A percentile compares a stretch with the other conserved stretches of the same genome.
phyloP scores from a whole-genome alignment of 768 basidiomycete genomes.

The Myochromella boudieri region DNA sequence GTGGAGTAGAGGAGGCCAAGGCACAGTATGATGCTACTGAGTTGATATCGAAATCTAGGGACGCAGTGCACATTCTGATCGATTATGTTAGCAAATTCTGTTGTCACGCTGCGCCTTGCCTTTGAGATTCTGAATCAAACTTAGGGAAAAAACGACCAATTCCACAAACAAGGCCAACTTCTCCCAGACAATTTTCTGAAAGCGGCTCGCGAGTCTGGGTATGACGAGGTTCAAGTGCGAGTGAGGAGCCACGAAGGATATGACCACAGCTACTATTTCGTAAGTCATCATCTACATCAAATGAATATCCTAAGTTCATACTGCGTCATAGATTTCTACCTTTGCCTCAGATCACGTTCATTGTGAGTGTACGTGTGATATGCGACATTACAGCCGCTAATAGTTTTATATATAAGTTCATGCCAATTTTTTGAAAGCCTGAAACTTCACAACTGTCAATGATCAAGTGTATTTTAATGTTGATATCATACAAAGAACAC shows the following conservation, averaged over 20 bases:
- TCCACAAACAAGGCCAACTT: slow-evolving; percentile 84
- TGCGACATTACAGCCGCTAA: slow-evolving; percentile 12
- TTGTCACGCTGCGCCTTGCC: neutral
- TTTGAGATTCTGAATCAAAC: neutral
- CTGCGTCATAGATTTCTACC: slow-evolving; percentile 68
- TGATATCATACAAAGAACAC: slow-evolving; percentile 11
- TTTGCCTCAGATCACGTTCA: slow-evolving; percentile 89
- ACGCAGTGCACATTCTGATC: slow-evolving; percentile 75
- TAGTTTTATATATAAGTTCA: slow-evolving; percentile 58
- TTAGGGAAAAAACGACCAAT: slow-evolving; percentile 80
- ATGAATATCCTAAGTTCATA: neutral
- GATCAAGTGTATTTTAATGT: neutral
- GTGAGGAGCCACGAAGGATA: slow-evolving; percentile 83
- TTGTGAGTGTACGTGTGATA: slow-evolving; percentile 51
- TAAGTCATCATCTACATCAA: slow-evolving; percentile 21
- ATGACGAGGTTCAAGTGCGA: slow-evolving; percentile 72
- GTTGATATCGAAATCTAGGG: slow-evolving; percentile 63
- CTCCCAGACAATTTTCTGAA: slow-evolving; percentile 86
- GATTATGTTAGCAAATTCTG: slow-evolving; percentile 65
- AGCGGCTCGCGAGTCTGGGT: slow-evolving; percentile 72
- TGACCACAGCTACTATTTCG: slow-evolving; percentile 91
- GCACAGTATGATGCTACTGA: slow-evolving; percentile 81
- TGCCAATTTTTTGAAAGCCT: slow-evolving; percentile 83
- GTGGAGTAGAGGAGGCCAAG: slow-evolving; percentile 75
- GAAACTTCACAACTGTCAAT: slow-evolving; percentile 10